Evolutionary conservation across 345 rosid species (phyloP).

Genomic region (Jatropha curcas): DNA sequence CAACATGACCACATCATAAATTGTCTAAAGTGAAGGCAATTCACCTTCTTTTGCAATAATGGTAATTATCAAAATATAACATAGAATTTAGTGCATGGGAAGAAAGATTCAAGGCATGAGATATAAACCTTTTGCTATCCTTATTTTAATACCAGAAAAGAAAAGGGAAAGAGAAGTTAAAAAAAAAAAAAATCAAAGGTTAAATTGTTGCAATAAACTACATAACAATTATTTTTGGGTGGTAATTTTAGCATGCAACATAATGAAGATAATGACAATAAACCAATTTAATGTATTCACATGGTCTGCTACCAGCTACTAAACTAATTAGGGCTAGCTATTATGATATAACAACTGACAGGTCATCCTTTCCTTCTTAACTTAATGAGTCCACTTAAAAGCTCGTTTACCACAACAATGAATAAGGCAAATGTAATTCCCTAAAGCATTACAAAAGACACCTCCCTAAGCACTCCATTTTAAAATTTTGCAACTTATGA

Average conservation of each 20-base stretch:
- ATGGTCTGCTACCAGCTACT: background rate
- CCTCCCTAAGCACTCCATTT: background rate
- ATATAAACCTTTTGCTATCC: background rate
- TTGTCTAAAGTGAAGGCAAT: background rate
- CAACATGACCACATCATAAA: slow-evolving; percentile 7
- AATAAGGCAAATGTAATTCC: background rate
- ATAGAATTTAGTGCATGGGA: background rate
- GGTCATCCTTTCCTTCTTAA: background rate
- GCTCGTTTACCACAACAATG: background rate
- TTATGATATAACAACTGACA: background rate
- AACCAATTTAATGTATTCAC: background rate
- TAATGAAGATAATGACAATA: background rate
- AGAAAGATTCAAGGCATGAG: background rate
- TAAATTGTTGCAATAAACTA: background rate
- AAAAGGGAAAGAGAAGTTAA: background rate
- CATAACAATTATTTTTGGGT: background rate
- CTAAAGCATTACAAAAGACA: background rate
- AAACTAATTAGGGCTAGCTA: background rate
- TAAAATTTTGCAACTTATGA: background rate
- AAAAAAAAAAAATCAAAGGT: background rate
- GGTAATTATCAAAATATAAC: background rate
- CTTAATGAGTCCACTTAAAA: background rate
- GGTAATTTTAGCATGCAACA: background rate
- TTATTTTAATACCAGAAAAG: background rate
- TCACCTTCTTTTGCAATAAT: background rate